Evolutionary conservation across 2,329 filamentous ascomycete genomes (phyloP).

Genomic region (Periglandula ipomoeae): DNA sequence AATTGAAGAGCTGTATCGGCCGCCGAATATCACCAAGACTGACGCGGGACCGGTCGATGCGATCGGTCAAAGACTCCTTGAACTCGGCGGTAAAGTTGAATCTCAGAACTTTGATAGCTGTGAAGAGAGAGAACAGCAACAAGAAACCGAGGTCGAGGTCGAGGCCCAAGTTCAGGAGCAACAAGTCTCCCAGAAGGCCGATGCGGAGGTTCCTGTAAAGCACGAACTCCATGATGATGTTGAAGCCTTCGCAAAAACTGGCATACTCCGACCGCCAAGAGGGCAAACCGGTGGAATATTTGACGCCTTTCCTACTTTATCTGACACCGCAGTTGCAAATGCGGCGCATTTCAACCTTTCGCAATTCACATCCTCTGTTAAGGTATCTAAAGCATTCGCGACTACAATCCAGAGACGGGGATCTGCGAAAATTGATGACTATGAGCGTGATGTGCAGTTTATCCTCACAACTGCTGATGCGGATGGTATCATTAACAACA

Average conservation of each 20-base stretch:
- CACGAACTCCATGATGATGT: slow-evolving; percentile 39
- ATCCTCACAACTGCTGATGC: slow-evolving; percentile 8
- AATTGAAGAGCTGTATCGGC: slow-evolving; percentile 1
- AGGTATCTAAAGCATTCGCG: no score
- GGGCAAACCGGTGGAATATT: slow-evolving; percentile 5
- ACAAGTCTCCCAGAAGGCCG: slow-evolving; percentile 55
- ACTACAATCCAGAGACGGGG: slow-evolving; percentile 9
- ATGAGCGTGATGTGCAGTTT: slow-evolving; percentile 17
- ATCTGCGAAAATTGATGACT: slow-evolving; percentile 11
- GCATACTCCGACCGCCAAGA: no score
- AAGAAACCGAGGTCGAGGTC: no score
- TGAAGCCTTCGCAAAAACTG: not conserved
- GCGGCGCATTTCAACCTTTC: slow-evolving; percentile 9
- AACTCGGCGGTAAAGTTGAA: not conserved
- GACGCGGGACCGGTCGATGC: not conserved
- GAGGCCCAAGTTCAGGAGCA: no score
- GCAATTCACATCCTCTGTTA: no score
- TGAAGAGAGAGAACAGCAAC: slow-evolving; percentile 37
- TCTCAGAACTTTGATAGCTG: not conserved
- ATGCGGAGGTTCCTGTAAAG: slow-evolving; percentile 39
- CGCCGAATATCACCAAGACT: not conserved
- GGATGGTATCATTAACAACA: not conserved
- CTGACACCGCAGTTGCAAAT: slow-evolving; percentile 10
- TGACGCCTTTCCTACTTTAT: slow-evolving; percentile 12
- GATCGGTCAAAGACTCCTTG: not conserved